Evolutionary conservation across 2,329 filamentous ascomycete genomes (phyloP), one percentile per base, ranked within the genome.

Genomic region (Cadophora malorum): DNA sequence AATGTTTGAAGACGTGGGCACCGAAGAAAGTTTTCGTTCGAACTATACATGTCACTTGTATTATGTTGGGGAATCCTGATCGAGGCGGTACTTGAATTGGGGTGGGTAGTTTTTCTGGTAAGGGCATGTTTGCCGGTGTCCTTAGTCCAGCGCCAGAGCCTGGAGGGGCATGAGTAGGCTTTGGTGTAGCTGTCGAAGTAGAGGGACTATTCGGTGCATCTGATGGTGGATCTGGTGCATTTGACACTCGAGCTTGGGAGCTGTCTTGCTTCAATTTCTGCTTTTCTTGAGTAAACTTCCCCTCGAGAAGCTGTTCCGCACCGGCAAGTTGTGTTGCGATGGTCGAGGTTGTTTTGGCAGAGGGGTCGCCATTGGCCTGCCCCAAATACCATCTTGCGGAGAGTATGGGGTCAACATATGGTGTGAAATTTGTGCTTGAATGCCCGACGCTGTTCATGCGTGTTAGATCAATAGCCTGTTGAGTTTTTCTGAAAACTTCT

Each of bases 351-450:
- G 12, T 3, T 21, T 49, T 49, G 3, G 28, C 23, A 31, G 35
- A 33, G 9, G 52, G 59, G 35, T 62, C 35, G 3, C 21, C 8
- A 28, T 45, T 49, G 19, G 25, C 33, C 23, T 67, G 52, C 9
- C 53, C 53, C 1, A 61, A 67, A 55, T 67, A 64, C 65, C 61
- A 67, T 16, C 45, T 38, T 19, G 58, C 50, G 14, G 60, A 64
- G 10, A 67, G 21, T 45, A 23, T 23, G 5, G 65, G 65, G 10
- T 67, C 65, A 16, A 19, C 8, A 64, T 55, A 60, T 14, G n/a
- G 38, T 14, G 9, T 28, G 9, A 45, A 23, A 25, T 6, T 2
- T 10, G 52, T 33, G 7, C 47, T 33, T 2, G n/a, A 4, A 41
- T n/a, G 21, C 4, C 23, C 16, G 12, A 60, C 65, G 28, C 16